Evolutionary conservation across 2,329 filamentous ascomycete species (phyloP).

Genomic region (Ambrosiella beaveri): DNA sequence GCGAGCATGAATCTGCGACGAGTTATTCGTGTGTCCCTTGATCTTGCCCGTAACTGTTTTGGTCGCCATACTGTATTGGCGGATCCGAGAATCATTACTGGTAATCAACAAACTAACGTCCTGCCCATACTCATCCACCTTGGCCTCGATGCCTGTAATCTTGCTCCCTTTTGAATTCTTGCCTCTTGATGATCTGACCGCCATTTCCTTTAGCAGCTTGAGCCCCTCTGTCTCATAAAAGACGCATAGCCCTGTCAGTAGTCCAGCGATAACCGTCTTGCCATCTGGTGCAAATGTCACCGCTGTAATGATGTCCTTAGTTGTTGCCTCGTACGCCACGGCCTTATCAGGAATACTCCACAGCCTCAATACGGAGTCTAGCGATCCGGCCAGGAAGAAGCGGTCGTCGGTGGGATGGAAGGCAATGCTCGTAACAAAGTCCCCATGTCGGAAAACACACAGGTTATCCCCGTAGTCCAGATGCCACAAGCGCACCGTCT

Average conservation of each 20-base stretch:
- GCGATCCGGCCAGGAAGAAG: constrained; percentile 86
- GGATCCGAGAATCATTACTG: constrained; percentile 84
- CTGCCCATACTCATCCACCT: constrained; percentile 32
- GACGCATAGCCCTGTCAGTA: constrained; percentile 66
- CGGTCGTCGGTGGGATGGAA: constrained; percentile 92
- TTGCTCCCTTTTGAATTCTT: constrained; percentile 95
- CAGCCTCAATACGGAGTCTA: constrained; percentile 72
- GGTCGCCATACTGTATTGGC: constrained; percentile 75
- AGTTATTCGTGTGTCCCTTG: constrained; percentile 76
- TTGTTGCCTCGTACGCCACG: constrained; percentile 64
- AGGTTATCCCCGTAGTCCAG: constrained; percentile 69
- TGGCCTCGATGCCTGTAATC: constrained; percentile 82
- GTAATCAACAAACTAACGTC: constrained; percentile 76
- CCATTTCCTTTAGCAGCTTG: constrained; percentile 68
- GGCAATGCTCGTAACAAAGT: constrained; percentile 85
- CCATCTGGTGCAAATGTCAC: constrained; percentile 90
- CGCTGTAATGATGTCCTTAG: constrained; percentile 80
- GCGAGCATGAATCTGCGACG: constrained; percentile 74
- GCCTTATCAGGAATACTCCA: constrained; percentile 96
- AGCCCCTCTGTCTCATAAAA: constrained; percentile 90
- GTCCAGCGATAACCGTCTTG: constrained; percentile 73
- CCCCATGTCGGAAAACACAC: constrained; percentile 84
- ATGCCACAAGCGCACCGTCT: constrained; percentile 91
- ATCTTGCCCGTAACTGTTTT: constrained; percentile 79
- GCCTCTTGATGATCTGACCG: constrained; percentile 81